A percentile compares a stretch with the other conserved stretches of the same genome.
phyloP scores from a whole-genome alignment of 768 basidiomycete genomes.

The Hericium alpestre region DNA sequence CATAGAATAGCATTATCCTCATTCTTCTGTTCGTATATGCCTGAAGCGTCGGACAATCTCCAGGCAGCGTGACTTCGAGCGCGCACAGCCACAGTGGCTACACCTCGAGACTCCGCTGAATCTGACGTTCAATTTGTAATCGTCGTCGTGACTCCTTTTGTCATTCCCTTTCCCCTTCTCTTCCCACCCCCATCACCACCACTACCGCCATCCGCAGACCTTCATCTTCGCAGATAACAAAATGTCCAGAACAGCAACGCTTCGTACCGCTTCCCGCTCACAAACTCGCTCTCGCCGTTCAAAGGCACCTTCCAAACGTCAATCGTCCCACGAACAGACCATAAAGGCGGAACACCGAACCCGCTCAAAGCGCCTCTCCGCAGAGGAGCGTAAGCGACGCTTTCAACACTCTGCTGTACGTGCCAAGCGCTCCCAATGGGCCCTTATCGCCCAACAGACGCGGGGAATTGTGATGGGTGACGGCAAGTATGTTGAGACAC shows the following conservation, averaged over 20 bases:
- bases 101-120: too few relatives aligned
- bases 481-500: conserved; percentile 15
- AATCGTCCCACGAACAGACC: background rate
- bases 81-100: too few relatives aligned
- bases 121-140: background rate
- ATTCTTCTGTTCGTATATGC: too few relatives aligned
- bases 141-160: background rate
- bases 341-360: background rate
- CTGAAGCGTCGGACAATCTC: too few relatives aligned
- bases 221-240: too few relatives aligned
- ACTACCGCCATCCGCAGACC: background rate
- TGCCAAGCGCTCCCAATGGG: conserved; percentile 9
- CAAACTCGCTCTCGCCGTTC: background rate
- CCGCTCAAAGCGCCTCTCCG: background rate
- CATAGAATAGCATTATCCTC: too few relatives aligned
- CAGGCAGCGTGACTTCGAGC: too few relatives aligned
- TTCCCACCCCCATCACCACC: background rate
- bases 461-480: conserved; percentile 8
- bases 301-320: background rate
- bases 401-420: conserved; percentile 9
- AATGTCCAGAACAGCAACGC: background rate
- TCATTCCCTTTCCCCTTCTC: background rate
- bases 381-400: background rate
- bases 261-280: background rate
- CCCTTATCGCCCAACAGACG: conserved; percentile 11